Evolutionary conservation across 2,329 filamentous ascomycete species (phyloP), one percentile per base, ranked within the genome.

Genomic region (Raffaelea arxii): DNA sequence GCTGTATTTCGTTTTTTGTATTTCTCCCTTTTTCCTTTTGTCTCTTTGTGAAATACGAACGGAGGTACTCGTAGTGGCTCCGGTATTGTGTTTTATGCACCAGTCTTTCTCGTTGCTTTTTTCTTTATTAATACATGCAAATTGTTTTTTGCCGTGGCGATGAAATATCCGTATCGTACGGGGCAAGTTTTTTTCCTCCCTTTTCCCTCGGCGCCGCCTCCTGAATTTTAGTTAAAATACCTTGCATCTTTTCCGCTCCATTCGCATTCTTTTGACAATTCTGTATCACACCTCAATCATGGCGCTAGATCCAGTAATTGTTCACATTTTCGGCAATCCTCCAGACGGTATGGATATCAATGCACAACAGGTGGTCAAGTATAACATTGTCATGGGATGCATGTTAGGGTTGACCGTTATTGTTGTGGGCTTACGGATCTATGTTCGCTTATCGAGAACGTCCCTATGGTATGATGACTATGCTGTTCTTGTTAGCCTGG

Each of bases 391-490:
- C 23, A 40, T 22, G 16, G 18, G 22, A 4, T 6, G 25, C 25
- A 45, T 45, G 12, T 22, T 40, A 4, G 36, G 11, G 3, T 19
- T 45, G 12, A 37, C 43, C 36, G 12, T 30, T 6, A 6, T 2
- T 12, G 19, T 45, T 32, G 43, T 45, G 12, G 25, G 6, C 11
- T n/a, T 45, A 21, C 43, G 43, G 2, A 7, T 45, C 24, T 45
- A 18, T 6, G 25, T 45, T 12, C 43, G 43, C n/a, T 18, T 24
- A 9, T 27, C n/a, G 18, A 23, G 36, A 12, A 23, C 10, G 24
- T 23, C 6, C 14, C n/a, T 45, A 25, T 45, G 43, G 43, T 45
- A 39, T 12, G 43, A 45, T 11, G 43, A 45, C 43, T 45, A 45
- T 32, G 43, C 43, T 14, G 23, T 40, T 11, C 22, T 45, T 4